phyloP scores from a whole-genome alignment of 495 filamentous ascomycete genomes.

The Aspergillus incahuasiensis region DNA sequence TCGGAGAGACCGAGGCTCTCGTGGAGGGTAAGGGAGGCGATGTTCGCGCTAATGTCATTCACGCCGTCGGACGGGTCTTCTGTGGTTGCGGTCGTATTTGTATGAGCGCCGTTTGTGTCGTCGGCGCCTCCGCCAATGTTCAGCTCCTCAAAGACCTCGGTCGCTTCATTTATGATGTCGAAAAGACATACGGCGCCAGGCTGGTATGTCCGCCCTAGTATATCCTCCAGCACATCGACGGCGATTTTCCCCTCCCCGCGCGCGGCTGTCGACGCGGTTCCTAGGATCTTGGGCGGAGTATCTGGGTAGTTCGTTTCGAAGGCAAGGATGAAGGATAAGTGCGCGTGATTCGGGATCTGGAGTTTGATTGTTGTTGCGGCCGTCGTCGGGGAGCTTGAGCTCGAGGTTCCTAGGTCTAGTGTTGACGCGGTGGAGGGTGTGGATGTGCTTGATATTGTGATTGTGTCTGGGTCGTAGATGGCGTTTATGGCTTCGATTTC shows the following conservation, averaged over 20 bases:
- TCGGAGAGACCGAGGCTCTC: slow-evolving; percentile 33
- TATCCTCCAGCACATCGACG: slow-evolving; percentile 59
- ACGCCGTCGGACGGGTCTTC: not conserved
- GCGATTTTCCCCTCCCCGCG: slow-evolving; percentile 64
- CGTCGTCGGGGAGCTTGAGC: not conserved
- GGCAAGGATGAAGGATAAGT: slow-evolving; percentile 55
- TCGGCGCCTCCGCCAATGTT: slow-evolving; percentile 29
- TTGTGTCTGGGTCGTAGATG: slow-evolving; percentile 73
- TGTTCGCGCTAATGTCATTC: not conserved
- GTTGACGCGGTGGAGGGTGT: slow-evolving; percentile 37
- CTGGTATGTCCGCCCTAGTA: slow-evolving; percentile 59
- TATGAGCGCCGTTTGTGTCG: slow-evolving; percentile 9
- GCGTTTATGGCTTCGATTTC: slow-evolving; percentile 89
- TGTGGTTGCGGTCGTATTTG: not conserved
- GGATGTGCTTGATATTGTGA: slow-evolving; percentile 40
- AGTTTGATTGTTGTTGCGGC: slow-evolving; percentile 33
- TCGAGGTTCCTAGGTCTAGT: slow-evolving; percentile 29
- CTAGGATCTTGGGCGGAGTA: slow-evolving; percentile 62
- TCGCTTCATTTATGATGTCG: slow-evolving; percentile 66
- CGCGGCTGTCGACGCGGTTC: slow-evolving; percentile 48
- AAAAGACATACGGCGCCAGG: slow-evolving; percentile 82
- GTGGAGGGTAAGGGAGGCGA: slow-evolving; percentile 23
- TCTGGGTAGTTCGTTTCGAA: slow-evolving; percentile 73
- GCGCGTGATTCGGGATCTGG: slow-evolving; percentile 38
- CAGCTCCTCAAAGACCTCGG: slow-evolving; percentile 42